Base-by-base conservation (phyloP, 805 yeast species). In the Wickerhamiella slavikovae region DNA sequence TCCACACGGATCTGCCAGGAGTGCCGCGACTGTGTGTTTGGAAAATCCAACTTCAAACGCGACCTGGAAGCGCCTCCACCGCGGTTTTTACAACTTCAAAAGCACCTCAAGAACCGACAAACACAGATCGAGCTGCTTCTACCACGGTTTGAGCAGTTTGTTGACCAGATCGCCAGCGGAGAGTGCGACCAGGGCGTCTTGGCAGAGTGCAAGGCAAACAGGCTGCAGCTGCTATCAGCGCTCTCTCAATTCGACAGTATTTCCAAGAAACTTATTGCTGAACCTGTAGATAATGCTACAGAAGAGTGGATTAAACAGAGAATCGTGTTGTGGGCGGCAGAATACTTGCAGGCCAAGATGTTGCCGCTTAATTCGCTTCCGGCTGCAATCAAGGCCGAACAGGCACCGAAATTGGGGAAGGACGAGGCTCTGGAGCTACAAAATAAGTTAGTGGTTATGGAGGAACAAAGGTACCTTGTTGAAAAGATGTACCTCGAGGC, bases 401-500 rank as follows among this genome's bases (percentile, higher is more conserved):
- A 29, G 11, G 18, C 27, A 26, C 33, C 38, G 3, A 28, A 38
- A 2, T 18, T 30, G 35, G 36, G 34, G 49, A 52, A 42, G 42
- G 45, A 25, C 31, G 38, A 31, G 21, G 39, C 36, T 1, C 21
- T 23, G 13, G 14, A 25, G 22, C 34, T 38, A 14, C 44, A 41
- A 30, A 38, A 80, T 39, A 72, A 74, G 38, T 52, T 83, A 34
- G 76, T 83, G 74, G 94, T 85, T 8, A 52, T 80, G 44, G 73
- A 73, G 35, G 96, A 83, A 45, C 96, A 83, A 43, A 60, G 62
- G 40, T 83, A 66, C 39, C 50, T 85, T 35, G 70, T 85, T 3
- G 66, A 68, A 34, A 60, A 67, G 11, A 66, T 73, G 64, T 62
- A 77, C 17, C 57, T 60, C 2, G 67, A 62, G 10, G 67, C 72